Evolutionary conservation across 306 rosid genomes (phyloP).

Genomic region (Vigna mungo): DNA sequence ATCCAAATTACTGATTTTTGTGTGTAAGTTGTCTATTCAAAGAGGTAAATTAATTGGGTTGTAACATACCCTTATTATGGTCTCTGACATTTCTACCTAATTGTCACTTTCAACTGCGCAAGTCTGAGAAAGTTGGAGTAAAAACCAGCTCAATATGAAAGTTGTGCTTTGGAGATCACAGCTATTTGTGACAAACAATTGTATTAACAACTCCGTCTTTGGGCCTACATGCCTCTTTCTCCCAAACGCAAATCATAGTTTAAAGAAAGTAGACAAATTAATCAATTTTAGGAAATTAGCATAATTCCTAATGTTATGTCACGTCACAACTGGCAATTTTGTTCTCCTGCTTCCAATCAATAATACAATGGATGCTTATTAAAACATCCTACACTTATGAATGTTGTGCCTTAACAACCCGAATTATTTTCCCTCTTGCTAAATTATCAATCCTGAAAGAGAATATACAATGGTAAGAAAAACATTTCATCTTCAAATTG

Average conservation of each 20-base stretch:
- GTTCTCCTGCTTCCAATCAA: slow-evolving; percentile 46
- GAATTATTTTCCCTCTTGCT: slow-evolving; percentile 35
- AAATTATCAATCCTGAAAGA: slow-evolving; percentile 10
- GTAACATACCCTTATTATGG: slow-evolving; percentile 41
- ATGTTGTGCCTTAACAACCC: slow-evolving; percentile 45
- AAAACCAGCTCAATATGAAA: slow-evolving; percentile 45
- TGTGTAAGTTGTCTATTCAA: no score
- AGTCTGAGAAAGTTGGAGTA: slow-evolving; percentile 43
- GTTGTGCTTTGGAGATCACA: slow-evolving; percentile 40
- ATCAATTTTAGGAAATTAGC: slow-evolving; percentile 26
- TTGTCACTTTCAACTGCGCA: slow-evolving; percentile 44
- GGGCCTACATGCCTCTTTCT: slow-evolving; percentile 53
- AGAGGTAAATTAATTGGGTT: no score
- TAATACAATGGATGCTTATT: slow-evolving; percentile 39
- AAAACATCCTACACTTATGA: slow-evolving; percentile 35
- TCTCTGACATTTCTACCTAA: slow-evolving; percentile 56
- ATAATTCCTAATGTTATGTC: slow-evolving; percentile 41
- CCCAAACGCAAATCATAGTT: slow-evolving; percentile 23
- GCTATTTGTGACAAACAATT: slow-evolving; percentile 38
- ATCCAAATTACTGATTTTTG: neutral
- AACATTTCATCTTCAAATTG: slow-evolving; percentile 20
- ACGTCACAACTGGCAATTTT: slow-evolving; percentile 46
- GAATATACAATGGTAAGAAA: neutral
- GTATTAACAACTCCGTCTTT: slow-evolving; percentile 37
- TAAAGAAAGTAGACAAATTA: slow-evolving; percentile 20